A percentile compares a stretch with the other conserved stretches of the same genome.
These are phyloP conservation scores for Gigaspora rosea DNA, from an alignment of 192 early-diverging fungal genomes.

Conservation along the genomic window DNA sequence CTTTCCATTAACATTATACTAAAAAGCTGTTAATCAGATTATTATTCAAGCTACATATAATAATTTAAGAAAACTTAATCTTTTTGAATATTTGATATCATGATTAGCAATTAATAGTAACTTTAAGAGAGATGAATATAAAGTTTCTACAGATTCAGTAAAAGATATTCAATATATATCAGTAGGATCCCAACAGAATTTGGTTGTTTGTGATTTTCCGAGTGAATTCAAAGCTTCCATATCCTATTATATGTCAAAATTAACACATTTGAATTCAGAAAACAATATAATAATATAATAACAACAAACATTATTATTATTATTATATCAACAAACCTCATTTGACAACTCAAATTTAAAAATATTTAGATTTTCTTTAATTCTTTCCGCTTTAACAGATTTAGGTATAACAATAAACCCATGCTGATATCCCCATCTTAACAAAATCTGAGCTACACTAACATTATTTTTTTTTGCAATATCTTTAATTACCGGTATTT, in stretches of 20 bases:
- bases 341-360: conserved; percentile 51
- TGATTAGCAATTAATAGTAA: too few relatives aligned
- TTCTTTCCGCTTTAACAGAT: conserved; percentile 47
- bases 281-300: background rate
- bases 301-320: background rate
- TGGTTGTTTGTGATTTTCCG: background rate
- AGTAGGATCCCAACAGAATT: conserved; percentile 32
- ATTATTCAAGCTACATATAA: too few relatives aligned
- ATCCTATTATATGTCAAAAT: conserved; percentile 7
- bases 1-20: too few relatives aligned
- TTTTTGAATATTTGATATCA: too few relatives aligned
- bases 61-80: too few relatives aligned
- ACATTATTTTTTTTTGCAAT: conserved; percentile 23
- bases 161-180: background rate
- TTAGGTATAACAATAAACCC: conserved; percentile 69
- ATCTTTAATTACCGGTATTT: conserved; percentile 5
- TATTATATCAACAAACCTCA: conserved; percentile 35
- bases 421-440: conserved; percentile 71
- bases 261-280: background rate
- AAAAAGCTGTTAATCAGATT: too few relatives aligned
- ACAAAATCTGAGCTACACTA: conserved; percentile 50
- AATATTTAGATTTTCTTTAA: conserved; percentile 47
- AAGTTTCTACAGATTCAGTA: too few relatives aligned
- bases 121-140: too few relatives aligned
- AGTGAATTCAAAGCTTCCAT: conserved; percentile 26